Evolutionary conservation across 306 rosid species (phyloP), one percentile per base, ranked within the genome.

Genomic region (Comarum palustre): DNA sequence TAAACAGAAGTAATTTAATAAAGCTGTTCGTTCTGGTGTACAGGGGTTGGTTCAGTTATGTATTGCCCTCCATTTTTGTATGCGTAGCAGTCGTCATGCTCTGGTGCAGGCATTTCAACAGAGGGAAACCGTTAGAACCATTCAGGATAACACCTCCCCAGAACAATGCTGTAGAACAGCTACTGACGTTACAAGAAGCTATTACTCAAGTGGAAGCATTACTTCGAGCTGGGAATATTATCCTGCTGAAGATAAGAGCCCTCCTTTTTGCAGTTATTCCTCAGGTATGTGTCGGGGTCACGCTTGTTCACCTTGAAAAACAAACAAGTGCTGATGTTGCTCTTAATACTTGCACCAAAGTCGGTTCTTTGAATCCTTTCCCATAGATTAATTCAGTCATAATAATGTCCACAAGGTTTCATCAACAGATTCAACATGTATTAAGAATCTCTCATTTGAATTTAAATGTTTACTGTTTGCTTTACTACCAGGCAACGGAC

Each of bases 11-110:
- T 72, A 14, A 75, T 63, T 54, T 63, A 43, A 71, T 8, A 50
- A 71, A 8, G 24, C 50, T 72, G 9, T 74, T 11, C 6, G 27
- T 62, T 68, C 67, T 70, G 71, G 69, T 73, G 51, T 83, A 78
- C 96, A 93, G 98, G 87, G 96, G 89, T 43, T 93, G 98, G 98
- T 82, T 84, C 83, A 88, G 87, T 78, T 91, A 82, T 79, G 24
- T 86, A 19, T 55, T 91, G 83, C 96, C 98, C 54, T 80, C 83
- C 76, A 71, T 84, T 59, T 85, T 86, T 63, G 78, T 89, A 76
- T 79, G 71, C 20, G 27, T 76, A 16, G 96, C 94, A 47, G 76
- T 79, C 72, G 58, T 85, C 72, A 93, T 93, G 96, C 87, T 88
- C 54, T 87, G 88, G 94, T 83, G 82, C 75, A 79, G 88, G 72